Conservation (phyloP, 257 asterid species). For the Solanum chiquidenum region DNA sequence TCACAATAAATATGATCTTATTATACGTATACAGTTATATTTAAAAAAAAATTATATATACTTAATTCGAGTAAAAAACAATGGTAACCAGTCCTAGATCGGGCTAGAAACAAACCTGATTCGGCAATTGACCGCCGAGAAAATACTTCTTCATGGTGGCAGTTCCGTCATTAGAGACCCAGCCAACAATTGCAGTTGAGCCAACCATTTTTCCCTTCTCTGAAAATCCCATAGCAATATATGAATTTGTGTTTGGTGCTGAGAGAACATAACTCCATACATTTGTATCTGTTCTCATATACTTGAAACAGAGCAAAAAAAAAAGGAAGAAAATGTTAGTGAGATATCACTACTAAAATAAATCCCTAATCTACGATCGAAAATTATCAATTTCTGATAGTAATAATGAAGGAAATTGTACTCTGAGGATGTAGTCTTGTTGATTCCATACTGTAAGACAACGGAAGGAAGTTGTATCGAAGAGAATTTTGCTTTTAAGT, state of each 20-base stretch:
- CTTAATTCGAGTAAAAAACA: neutral
- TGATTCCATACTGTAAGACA: conserved; percentile 58
- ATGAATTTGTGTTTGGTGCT: conserved; percentile 50
- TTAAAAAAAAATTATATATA: neutral
- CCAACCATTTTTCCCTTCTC: conserved; percentile 64
- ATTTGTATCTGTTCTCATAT: conserved; percentile 27
- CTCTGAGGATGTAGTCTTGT: conserved; percentile 65
- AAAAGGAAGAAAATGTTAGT: neutral
- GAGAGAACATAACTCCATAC: conserved; percentile 65
- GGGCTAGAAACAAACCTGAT: conserved; percentile 1
- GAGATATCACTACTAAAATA: neutral
- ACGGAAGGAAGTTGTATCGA: conserved; percentile 42
- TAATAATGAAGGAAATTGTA: conserved; percentile 14
- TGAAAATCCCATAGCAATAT: conserved; percentile 64
- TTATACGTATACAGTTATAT: neutral
- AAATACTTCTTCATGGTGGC: conserved; percentile 24
- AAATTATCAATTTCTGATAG: neutral
- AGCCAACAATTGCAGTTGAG: conserved; percentile 62
- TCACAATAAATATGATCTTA: neutral
- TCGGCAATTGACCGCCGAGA: conserved; percentile 43
- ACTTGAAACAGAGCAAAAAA: conserved; percentile 22
- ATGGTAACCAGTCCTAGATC: neutral
- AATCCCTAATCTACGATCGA: neutral
- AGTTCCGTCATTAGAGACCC: conserved; percentile 26
- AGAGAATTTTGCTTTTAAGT: conserved; percentile 24